Conservation (phyloP, 2,329 filamentous ascomycete species). For the Fonsecaea nubica region DNA sequence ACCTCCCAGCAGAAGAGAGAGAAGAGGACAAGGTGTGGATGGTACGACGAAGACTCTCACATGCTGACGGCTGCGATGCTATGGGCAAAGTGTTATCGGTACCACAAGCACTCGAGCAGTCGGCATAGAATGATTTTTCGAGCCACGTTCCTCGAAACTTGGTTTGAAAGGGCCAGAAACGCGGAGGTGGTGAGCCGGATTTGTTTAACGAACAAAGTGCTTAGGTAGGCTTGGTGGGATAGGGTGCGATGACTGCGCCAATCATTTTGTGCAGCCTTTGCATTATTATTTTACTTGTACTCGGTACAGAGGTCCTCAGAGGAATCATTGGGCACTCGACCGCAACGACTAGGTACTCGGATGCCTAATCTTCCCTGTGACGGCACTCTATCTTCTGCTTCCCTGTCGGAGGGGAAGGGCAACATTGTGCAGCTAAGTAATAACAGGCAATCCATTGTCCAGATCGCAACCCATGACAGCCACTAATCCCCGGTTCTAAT, state of each 20-base stretch:
- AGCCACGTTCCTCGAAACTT: constrained; percentile 22
- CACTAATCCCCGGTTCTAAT: background rate
- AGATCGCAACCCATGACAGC: background rate
- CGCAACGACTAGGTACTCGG: background rate
- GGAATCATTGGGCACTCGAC: background rate
- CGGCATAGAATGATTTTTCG: constrained; percentile 6
- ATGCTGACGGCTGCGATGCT: constrained; percentile 12
- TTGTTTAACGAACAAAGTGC: background rate
- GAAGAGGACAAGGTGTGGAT: background rate
- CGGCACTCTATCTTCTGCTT: background rate
- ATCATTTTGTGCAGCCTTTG: constrained; percentile 1
- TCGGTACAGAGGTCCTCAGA: background rate
- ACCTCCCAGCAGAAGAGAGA: background rate
- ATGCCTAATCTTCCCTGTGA: background rate
- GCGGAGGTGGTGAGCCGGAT: background rate
- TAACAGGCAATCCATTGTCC: too few relatives aligned
- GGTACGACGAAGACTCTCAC: background rate
- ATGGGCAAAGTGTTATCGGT: background rate
- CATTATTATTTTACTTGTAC: background rate
- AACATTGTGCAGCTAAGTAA: too few relatives aligned
- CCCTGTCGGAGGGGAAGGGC: background rate
- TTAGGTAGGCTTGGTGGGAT: background rate
- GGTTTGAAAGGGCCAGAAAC: constrained; percentile 9
- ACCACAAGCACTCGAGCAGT: constrained; percentile 1
- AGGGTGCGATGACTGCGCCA: background rate